Percentiles rank a stretch among this genome's conserved stretches.
Conservation (phyloP, 345 rosid species). For the Erucastrum elatum region DNA sequence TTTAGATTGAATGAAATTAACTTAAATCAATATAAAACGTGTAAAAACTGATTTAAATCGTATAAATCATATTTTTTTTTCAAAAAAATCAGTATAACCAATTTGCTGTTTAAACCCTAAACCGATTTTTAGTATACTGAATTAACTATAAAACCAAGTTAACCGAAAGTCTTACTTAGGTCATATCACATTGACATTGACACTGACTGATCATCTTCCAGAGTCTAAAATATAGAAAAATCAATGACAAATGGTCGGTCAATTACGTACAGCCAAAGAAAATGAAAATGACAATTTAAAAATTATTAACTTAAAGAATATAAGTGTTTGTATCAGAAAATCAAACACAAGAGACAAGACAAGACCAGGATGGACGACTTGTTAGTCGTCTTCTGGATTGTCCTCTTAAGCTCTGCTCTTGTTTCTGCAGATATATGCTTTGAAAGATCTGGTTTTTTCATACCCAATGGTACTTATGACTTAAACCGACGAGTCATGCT, state of each 20-base stretch:
- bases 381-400: background rate
- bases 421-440: slow-evolving; percentile 5
- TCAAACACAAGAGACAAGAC: background rate
- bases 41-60: too few species aligned
- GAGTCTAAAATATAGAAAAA: background rate
- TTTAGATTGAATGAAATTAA: too few species aligned
- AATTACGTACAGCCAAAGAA: background rate
- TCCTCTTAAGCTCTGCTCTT: background rate
- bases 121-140: too few species aligned
- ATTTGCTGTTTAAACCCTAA: too few species aligned
- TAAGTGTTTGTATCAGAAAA: background rate
- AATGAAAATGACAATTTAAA: background rate
- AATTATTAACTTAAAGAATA: background rate
- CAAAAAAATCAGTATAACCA: too few species aligned
- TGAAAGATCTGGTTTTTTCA: slow-evolving; percentile 1
- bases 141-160: too few species aligned
- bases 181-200: background rate
- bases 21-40: too few species aligned
- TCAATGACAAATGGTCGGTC: background rate
- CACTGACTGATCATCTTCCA: background rate
- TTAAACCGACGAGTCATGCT: slow-evolving; percentile 16
- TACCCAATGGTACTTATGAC: slow-evolving; percentile 8
- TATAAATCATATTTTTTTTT: too few species aligned
- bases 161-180: background rate
- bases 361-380: background rate